Base-by-base conservation (phyloP, 164 flowering plant species). In the Cinnamomum micranthum region DNA sequence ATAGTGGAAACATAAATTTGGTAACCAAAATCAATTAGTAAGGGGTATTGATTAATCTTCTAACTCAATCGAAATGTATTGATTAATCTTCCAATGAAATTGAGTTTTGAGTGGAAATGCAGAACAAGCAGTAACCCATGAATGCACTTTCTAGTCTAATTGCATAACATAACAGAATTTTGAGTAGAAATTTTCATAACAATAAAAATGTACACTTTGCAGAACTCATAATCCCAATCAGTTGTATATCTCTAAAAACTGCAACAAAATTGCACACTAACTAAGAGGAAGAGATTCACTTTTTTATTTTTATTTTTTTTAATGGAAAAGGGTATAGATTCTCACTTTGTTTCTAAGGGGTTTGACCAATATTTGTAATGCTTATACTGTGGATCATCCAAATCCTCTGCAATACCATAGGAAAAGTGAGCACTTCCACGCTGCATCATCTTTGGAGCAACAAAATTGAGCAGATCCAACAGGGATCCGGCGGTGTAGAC, bases 321-420 rank as follows among this genome's bases (percentile, higher is more conserved):
- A 41, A 41, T 41, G 47, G 47, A 41, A 41, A 41, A 41, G 9
- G 59, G 4, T 15, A 28, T 33, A 70, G 70, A 58, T 23, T 27
- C 91, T 88, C 77, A 93, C 97, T 82, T 93, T 64, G 97, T 90
- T 82, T 93, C 97, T 69, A 93, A 81, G 69, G 97, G 97, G 75
- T 92, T 92, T 52, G 97, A 90, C 97, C 97, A 92, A 78, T 92
- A 92, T 82, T 85, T 88, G 82, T 87, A 91, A 80, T 92, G 92
- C 17, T 82, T 5, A 67, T 92, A 92, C 76, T 90, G 82, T 7
- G 95, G 92, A 72, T 92, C 95, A 77, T 91, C 92, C 84, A 91
- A 84, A 84, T 92, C 72, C 50, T 90, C 93, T 77, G 97, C 96
- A 73, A 93, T 88, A 27, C 97, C 97, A 82, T 90, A 85, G 11